Base-by-base conservation (phyloP, 768 basidiomycete species). In the Inosperma sp. region DNA sequence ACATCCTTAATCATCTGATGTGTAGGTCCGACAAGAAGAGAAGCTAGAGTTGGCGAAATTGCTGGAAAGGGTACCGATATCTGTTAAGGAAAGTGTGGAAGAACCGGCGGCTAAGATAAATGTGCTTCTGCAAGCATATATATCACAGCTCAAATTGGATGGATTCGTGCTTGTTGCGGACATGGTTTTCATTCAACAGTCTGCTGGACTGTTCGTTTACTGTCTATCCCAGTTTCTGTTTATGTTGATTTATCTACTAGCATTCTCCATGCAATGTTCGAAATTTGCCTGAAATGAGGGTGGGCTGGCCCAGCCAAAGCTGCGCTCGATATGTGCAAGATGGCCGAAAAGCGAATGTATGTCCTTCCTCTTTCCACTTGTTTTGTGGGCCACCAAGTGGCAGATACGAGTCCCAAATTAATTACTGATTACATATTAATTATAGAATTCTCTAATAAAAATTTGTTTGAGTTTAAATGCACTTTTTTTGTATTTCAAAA, bases 81-180 rank as follows among this genome's bases (percentile, higher is more conserved):
- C 96, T 0, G 88, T 98, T 59, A 98, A 98, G 69, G 96, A 99
- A 68, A 78, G 83, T 44, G 92, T 95, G 5, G 95, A 99, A 52
- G 95, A 99, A 60, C 92, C 93, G 0, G 88, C 93, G 0, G 89
- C 96, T 7, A 99, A 99, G 72, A 93, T 97, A 66, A 98, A 98
- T 59, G 95, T 97, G 2, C 75, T 98, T 0, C 73, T 99, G 1
- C 95, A 99, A 62, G 84, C 94, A 0, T 98, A 88, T 65, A 92
- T 98, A 56, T 96, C 93, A 0, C 84, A 90, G 52, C 81, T 97
- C 42, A 97, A 93, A 67, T 78, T 99, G 3, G 91, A 95, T 56
- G 93, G 88, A 1, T 90, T 92, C 55, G 88, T 88, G 0, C 78
- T 92, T 1, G 84, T 92, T 2, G 88, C 89, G 0, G 88, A 93